Base-by-base conservation (phyloP, 2,329 filamentous ascomycete species). In the Claviceps pazoutovae region DNA sequence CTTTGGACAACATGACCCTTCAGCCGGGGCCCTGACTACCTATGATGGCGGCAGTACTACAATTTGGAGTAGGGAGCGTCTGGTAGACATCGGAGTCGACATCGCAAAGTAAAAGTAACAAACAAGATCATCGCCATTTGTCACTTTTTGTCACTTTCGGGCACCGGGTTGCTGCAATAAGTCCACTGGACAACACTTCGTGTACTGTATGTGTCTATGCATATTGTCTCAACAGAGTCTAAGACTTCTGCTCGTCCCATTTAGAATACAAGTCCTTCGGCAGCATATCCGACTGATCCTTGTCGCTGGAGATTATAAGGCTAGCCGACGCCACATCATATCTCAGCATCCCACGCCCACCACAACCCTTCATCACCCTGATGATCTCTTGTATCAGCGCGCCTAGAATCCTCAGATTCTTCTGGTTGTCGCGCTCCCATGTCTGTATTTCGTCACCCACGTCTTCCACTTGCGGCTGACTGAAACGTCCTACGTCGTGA, bases 401-500 rank as follows among this genome's bases (percentile, higher is more conserved):
- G 14, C 57, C 64, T 34, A 72, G 48, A 38, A 53, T 60, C 49
- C 49, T 60, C 48, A 73, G 53, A 37, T 63, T 53, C 5, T 39
- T 19, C 48, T 66, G 61, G 49, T 71, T 62, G 17, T 30, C 36
- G 23, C 54, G 14, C 57, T 73, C 67, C 70, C 69, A 73, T 23
- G 14, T 51, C 34, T 54, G 53, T 41, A 71, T 58, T 6, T 62
- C 53, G 16, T 17, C 37, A 3, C 56, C 46, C 13, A 72, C 60
- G 55, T 72, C 60, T 59, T 71, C 62, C 49, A 56, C 37, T 39
- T 11, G 36, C 42, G 64, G 60, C 16, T 43, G 30, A 7, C 52
- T 16, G 53, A 74, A 74, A 1, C 51, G 16, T 39, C 71, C 71
- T 2, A 53, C 51, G 2, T 56, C 45, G 54, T 74, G 68, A 55